Base-by-base conservation (phyloP, 306 rosid species). In the Vigna reflexopilosa region DNA sequence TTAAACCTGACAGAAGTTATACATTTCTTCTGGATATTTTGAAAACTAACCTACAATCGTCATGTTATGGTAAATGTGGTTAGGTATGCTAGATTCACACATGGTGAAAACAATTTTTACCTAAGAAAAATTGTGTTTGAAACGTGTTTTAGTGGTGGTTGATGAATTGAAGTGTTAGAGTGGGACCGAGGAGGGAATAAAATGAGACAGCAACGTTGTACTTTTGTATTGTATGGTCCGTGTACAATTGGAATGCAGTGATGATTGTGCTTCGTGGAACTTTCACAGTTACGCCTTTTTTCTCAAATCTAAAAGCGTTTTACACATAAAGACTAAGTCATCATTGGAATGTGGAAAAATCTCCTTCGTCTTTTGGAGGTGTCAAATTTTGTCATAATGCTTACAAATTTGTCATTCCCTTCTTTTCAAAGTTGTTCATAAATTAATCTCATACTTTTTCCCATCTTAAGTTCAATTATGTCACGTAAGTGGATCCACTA, bases 371-470 rank as follows among this genome's bases (percentile, higher is more conserved):
- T 77, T 77, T 77, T 11, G 40, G 40, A 59, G 28, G 65, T 67
- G 77, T 77, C 75, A 77, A 77, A 22, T 44, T 48, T 72, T 55
- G 81, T 62, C 62, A 81, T 72, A 4, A 84, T 80, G 64, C 48
- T 24, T 14, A 36, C 26, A 12, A 19, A 47, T 6, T 65, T 11
- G 26, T 79, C 30, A 15, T 47, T 6, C 16, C 2, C 67, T 67
- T 67, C 24, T 47, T 76, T 76, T 64, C 63, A 48, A 71, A 17
- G n/a, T 40, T 65, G 34, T 24, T 70, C 13, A 36, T 68, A 59
- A 6, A 58, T 32, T 65, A 34, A 16, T 36, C 66, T 15, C 30
- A 10, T 76, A 5, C 13, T 15, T 67, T 61, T 24, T 14, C 5
- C 9, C 9, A 6, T 56, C 15, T 17, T 48, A 14, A 70, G 49